Percentiles rank a stretch among this genome's conserved stretches.
Conservation (phyloP, 441 rosid species). For the Populus tomentosa region DNA sequence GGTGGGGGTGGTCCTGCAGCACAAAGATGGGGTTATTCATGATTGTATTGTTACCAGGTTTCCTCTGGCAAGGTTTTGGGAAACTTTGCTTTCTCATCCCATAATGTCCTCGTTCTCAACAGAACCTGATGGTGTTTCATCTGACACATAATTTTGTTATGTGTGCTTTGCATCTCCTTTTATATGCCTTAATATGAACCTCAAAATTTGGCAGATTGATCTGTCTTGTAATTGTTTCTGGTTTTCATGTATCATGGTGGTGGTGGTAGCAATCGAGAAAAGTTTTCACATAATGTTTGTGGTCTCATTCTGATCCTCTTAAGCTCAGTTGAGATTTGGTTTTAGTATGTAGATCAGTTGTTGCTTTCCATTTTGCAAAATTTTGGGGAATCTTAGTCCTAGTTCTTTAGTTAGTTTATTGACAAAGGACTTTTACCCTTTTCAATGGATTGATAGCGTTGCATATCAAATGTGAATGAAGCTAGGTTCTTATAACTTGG, state of each 20-base stretch:
- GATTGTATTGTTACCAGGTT: background rate
- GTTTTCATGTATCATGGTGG: background rate
- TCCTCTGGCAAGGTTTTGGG: too few species aligned
- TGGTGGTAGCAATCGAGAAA: too few species aligned
- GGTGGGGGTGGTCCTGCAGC: background rate
- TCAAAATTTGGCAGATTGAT: too few species aligned
- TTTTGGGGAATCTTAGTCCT: background rate
- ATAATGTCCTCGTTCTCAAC: too few species aligned
- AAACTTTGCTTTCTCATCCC: background rate
- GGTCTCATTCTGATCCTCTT: background rate
- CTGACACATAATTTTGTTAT: background rate
- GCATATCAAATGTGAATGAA: background rate
- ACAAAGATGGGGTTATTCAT: background rate
- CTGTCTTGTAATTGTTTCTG: background rate
- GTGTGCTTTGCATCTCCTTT: background rate
- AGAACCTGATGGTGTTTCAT: too few species aligned
- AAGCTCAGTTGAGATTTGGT: background rate
- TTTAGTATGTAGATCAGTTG: background rate
- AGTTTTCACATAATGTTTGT: too few species aligned
- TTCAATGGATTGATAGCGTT: background rate
- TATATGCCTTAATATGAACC: too few species aligned
- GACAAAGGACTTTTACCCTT: background rate
- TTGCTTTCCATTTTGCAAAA: background rate
- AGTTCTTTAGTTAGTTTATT: background rate
- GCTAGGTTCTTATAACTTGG: background rate